phyloP scores from a whole-genome alignment of 2,329 filamentous ascomycete genomes.

The Talaromyces sp. region DNA sequence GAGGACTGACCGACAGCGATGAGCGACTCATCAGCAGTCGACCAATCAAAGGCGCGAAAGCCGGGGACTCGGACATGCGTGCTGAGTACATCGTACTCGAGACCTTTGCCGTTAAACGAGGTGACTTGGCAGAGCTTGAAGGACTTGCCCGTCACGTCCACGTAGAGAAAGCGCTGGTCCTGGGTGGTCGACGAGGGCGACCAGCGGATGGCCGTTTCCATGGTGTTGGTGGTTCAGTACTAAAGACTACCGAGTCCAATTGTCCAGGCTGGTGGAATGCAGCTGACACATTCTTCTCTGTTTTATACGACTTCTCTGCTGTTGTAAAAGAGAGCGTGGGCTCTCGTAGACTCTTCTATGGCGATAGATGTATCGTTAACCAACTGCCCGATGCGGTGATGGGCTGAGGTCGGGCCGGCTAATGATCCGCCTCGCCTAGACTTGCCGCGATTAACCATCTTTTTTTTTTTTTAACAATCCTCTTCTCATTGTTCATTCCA shows the following conservation, averaged over 20 bases:
- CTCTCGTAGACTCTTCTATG: background rate
- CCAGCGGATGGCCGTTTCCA: conserved; percentile 62
- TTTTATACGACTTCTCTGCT: background rate
- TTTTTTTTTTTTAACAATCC: background rate
- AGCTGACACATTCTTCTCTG: background rate
- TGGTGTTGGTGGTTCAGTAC: conserved; percentile 19
- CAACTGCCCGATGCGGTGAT: conserved; percentile 18
- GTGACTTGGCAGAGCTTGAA: conserved; percentile 54
- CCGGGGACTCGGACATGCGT: conserved; percentile 53
- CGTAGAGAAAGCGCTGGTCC: conserved; percentile 56
- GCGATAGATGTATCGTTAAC: background rate
- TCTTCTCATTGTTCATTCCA: background rate
- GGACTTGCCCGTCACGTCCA: conserved; percentile 57
- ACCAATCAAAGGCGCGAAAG: conserved; percentile 65
- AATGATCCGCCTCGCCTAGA: conserved; percentile 20
- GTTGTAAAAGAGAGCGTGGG: background rate
- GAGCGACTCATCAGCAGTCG: conserved; percentile 52
- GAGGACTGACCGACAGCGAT: conserved; percentile 59
- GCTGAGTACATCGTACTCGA: conserved; percentile 52
- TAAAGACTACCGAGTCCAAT: background rate
- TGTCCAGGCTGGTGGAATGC: background rate
- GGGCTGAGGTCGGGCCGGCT: conserved; percentile 26
- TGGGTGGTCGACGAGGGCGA: conserved; percentile 53
- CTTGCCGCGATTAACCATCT: background rate
- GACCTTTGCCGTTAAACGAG: conserved; percentile 30